Evolutionary conservation across 768 basidiomycete species (phyloP).

Genomic region (Termitomyces sp.): DNA sequence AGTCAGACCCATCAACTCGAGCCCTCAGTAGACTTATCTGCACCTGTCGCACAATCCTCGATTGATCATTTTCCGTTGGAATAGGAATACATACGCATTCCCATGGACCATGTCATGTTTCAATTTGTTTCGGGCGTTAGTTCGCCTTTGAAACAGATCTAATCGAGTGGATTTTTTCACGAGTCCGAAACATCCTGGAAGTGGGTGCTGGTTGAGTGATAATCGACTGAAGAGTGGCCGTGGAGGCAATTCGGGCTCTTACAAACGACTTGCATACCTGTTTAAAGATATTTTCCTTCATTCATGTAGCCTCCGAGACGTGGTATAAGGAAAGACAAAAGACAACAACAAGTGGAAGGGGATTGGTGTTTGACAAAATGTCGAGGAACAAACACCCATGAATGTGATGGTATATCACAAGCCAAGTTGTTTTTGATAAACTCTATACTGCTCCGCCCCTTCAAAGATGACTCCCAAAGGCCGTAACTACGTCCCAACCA

Average conservation of each 20-base stretch:
- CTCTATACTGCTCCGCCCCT: background rate
- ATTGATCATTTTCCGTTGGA: background rate
- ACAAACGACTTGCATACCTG: background rate
- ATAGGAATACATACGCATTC: background rate
- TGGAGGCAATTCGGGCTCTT: background rate
- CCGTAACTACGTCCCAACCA: constrained; percentile 9
- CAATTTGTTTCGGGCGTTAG: background rate
- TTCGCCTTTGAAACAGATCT: background rate
- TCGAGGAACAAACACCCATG: background rate
- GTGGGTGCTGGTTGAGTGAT: background rate
- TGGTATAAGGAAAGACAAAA: background rate
- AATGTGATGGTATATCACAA: background rate
- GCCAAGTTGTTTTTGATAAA: background rate
- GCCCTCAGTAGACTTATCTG: background rate
- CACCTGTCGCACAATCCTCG: background rate
- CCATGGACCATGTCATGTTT: background rate
- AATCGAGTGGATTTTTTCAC: background rate
- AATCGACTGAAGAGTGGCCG: background rate
- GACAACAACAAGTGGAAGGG: background rate
- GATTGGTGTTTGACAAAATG: background rate
- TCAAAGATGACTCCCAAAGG: constrained; percentile 11
- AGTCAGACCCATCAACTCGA: background rate
- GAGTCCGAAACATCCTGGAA: background rate
- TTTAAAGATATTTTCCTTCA: background rate
- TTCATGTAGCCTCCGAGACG: too few species aligned